Base-by-base conservation (phyloP, 768 basidiomycete species). In the Russula compacta region DNA sequence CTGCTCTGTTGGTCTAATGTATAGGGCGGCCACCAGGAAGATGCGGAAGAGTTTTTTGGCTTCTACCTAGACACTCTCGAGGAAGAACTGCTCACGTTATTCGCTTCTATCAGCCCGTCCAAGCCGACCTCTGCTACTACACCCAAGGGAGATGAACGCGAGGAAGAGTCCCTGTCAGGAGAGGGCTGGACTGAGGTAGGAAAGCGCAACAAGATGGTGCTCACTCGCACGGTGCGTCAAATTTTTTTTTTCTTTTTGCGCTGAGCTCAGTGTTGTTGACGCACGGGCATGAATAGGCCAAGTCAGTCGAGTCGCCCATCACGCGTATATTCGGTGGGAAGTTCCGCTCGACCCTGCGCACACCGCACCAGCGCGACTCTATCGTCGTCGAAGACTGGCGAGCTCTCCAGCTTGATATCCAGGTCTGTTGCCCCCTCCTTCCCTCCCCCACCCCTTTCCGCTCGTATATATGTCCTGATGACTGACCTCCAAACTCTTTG, bases 21-120 rank as follows among this genome's bases (percentile, higher is more conserved):
- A 6, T 65, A 92, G 83, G 84, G 90, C 40, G 94, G 94, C 0
- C 90, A 93, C 60, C 95, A 99, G 74, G 95, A 99, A 71, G 95
- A 99, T 60, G 95, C 95, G 10, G 95, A 99, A 72, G 95, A 99
- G 73, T 98, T 97, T 72, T 78, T 98, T n/a, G 95, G 95, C 3
- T 98, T 97, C 75, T 95, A 92, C 74, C 78, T 98, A 29, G 93
- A 98, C 67, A 90, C 93, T 0, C 76, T 99, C 6, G 92, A 95
- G 71, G 95, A 99, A 71, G 95, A 98, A 74, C 71, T 98, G 11
- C 74, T 91, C 4, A 77, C 79, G 3, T 73, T 95, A n/a, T 72
- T 83, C 7, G 76, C 83, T 6, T 78, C 83, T 0, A 68, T 85
- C 15, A 71, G 74, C 11, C 75, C 80, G 2, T 71, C 77, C 10